phyloP scores from a whole-genome alignment of 352 stramenopile species.

The Globisporangium nagaii region DNA sequence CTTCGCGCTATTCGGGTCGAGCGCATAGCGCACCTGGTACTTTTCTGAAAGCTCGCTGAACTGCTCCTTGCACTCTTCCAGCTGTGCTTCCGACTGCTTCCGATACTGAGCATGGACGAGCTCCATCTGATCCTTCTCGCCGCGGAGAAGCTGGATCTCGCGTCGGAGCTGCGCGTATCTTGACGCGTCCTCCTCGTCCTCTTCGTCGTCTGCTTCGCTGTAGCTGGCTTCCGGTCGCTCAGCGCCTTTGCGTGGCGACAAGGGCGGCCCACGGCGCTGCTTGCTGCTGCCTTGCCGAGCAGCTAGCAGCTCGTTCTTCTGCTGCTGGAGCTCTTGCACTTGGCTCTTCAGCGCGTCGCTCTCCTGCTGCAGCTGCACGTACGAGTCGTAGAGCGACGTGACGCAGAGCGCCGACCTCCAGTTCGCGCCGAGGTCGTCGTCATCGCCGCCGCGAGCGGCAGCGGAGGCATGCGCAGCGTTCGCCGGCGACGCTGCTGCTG shows the following conservation, averaged over 20 bases:
- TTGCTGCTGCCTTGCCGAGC: conserved; percentile 12
- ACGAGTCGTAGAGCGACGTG: conserved; percentile 73
- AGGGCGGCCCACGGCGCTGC: background rate
- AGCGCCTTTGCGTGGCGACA: background rate
- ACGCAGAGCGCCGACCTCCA: conserved; percentile 74
- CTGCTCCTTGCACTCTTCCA: conserved; percentile 21
- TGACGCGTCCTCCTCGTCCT: conserved; percentile 7
- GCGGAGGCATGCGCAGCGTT: background rate
- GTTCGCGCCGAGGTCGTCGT: conserved; percentile 25
- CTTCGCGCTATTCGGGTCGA: conserved; percentile 51
- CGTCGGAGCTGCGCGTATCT: conserved; percentile 19
- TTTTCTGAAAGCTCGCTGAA: conserved; percentile 39
- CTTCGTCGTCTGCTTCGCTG: conserved; percentile 6
- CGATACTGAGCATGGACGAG: conserved; percentile 26
- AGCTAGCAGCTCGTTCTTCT: conserved; percentile 25
- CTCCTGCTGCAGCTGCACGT: conserved; percentile 53
- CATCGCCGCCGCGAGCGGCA: background rate
- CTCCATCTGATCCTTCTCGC: conserved; percentile 40
- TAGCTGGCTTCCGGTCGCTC: conserved; percentile 15
- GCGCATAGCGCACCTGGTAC: conserved; percentile 41
- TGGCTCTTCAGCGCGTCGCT: conserved; percentile 33
- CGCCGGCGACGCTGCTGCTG: background rate
- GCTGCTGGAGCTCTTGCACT: conserved; percentile 17
- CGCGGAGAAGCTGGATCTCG: conserved; percentile 45
- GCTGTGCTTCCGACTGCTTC: conserved; percentile 27